These are phyloP conservation scores for Tuber calosporum DNA, from an alignment of 495 filamentous ascomycete genomes.

Conservation along the genomic window DNA sequence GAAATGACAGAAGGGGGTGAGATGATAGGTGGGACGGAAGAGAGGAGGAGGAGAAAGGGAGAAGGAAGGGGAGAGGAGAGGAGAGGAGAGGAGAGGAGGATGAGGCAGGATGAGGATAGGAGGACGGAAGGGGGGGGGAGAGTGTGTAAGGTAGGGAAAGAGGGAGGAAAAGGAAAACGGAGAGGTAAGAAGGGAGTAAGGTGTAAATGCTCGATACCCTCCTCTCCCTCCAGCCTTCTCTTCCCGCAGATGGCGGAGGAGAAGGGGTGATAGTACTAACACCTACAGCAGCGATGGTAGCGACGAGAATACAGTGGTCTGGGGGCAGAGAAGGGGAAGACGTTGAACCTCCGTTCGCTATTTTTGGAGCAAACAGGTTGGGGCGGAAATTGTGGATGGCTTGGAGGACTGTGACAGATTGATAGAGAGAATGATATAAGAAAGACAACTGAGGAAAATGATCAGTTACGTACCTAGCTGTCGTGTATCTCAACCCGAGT, in stretches of 20 bases:
- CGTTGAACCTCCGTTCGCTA: conserved; percentile 27
- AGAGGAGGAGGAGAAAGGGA: conserved; percentile 5
- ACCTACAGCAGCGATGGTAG: conserved; percentile 13
- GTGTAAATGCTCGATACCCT: conserved; percentile 20
- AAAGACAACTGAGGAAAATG: neutral
- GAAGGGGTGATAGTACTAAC: conserved; percentile 19
- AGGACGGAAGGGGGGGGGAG: neutral
- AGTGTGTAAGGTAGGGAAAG: conserved; percentile 9
- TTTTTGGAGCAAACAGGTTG: conserved; percentile 30
- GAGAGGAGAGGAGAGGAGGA: too few relatives aligned
- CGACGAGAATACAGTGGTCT: conserved; percentile 4
- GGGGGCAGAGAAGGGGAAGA: conserved; percentile 7
- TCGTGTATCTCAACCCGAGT: neutral
- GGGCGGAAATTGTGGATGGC: conserved; percentile 23
- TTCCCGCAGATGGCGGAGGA: conserved; percentile 22
- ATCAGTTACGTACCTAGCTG: neutral
- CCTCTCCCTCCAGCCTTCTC: conserved; percentile 2
- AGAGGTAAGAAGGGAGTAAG: conserved; percentile 6
- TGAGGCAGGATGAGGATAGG: conserved; percentile 12
- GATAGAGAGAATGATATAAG: conserved; percentile 13
- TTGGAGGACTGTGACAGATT: conserved; percentile 23
- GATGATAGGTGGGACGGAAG: neutral
- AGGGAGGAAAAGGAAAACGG: neutral
- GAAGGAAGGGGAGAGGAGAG: conserved; percentile 13
- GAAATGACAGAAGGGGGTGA: conserved; percentile 13